Base-by-base conservation (phyloP, 1,284 basidiomycete genomes). In the Marasmius oreades region DNA sequence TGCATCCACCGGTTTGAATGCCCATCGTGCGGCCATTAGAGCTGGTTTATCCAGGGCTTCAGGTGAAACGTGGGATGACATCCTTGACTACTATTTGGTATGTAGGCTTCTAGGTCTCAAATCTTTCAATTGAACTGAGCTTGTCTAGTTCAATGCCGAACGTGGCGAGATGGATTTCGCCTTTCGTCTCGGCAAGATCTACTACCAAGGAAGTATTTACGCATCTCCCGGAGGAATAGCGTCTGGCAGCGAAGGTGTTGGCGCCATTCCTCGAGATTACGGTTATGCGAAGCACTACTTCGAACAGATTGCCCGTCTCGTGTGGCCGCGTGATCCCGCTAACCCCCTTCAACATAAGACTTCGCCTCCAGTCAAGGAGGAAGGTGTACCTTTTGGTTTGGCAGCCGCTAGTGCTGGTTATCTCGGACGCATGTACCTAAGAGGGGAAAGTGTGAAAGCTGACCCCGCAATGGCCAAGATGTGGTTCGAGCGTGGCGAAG, bases 401-500 rank as follows among this genome's bases (percentile, higher is more conserved):
- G 89, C 90, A 0, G 85, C 92, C 0, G 82, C 86, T 1, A 88
- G 91, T 50, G 93, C 93, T 4, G 90, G 82, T 1, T 95, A 90
- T 68, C 70, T 99, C 1, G 97, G 96, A 0, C 81, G 92, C 56
- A 98, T 99, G 94, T 92, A 91, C 63, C 73, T 99, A 39, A 79
- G 97, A 37, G 96, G 96, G 0, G 97, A 99, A 69, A 96, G 96
- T 8, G 86, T 93, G 23, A 86, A 86, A 65, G 79, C 81, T 61
- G 92, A 98, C 70, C 80, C 82, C 42, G 75, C 74, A 20, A 74
- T 85, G 58, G 97, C 96, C 12, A 92, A 86, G 73, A 83, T 96
- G 73, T 99, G 97, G 97, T 95, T 95, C 66, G 88, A 93, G 64
- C 79, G 95, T 45, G 96, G 94, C 0, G 86, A 82, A 5, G 85